These are phyloP conservation scores for Musa beccarii DNA, from an alignment of 176 grass and related monocot species.

Conservation along the genomic window DNA sequence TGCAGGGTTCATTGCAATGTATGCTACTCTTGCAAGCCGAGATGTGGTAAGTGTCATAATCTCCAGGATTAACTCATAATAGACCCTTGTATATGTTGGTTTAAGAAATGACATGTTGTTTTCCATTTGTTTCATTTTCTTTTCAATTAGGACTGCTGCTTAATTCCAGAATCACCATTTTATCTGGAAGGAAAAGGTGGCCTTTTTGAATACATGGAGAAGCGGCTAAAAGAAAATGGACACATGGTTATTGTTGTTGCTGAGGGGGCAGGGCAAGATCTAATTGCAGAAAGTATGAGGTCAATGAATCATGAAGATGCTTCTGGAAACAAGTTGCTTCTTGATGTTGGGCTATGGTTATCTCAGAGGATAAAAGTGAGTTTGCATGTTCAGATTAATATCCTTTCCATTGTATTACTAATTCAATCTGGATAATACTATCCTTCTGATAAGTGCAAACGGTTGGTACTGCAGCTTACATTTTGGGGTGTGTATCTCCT, in stretches of 20 bases:
- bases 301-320: constrained; percentile 57
- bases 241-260: constrained; percentile 97
- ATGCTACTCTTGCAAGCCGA: constrained; percentile 93
- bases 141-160: constrained; percentile 70
- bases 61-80: not conserved
- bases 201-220: constrained; percentile 73
- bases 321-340: constrained; percentile 90
- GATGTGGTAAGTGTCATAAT: constrained; percentile 72
- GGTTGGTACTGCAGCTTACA: not conserved
- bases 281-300: constrained; percentile 69
- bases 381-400: not conserved
- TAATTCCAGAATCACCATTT: constrained; percentile 95
- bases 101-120: not conserved
- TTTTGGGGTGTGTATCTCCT: too few relatives aligned
- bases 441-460: not conserved
- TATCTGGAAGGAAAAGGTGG: constrained; percentile 88
- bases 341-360: constrained; percentile 95
- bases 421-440: not conserved
- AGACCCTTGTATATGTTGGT: not conserved
- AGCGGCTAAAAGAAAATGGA: constrained; percentile 78
- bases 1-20: constrained; percentile 96
- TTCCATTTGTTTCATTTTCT: constrained; percentile 9
- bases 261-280: constrained; percentile 84
- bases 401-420: not conserved
- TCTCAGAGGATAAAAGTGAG: constrained; percentile 92